Evolutionary conservation across 139 green algal species (phyloP).

Genomic region (Raphidocelis subcapitata): DNA sequence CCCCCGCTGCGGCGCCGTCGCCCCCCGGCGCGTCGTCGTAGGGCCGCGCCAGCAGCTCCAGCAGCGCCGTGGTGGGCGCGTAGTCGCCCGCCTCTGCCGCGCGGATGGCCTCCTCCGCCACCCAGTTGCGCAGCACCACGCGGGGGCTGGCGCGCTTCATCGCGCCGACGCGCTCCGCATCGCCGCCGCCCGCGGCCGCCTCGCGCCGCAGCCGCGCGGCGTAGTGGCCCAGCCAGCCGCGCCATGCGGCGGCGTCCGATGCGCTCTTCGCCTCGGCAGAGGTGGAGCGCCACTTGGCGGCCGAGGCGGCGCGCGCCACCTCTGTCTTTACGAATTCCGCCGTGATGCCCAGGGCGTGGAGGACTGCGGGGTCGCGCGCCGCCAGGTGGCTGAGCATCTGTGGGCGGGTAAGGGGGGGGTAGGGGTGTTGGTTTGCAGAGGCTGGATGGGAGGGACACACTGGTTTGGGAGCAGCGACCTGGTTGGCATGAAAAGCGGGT

Average conservation of each 20-base stretch:
- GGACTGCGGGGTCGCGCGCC: slow-evolving; percentile 34
- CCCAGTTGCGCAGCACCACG: slow-evolving; percentile 63
- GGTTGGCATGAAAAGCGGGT: too few relatives aligned
- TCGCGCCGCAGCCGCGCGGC: slow-evolving; percentile 33
- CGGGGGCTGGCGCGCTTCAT: slow-evolving; percentile 59
- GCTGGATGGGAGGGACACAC: too few relatives aligned
- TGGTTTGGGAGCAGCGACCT: too few relatives aligned
- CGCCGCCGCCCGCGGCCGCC: slow-evolving; percentile 3
- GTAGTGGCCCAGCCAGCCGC: slow-evolving; percentile 49
- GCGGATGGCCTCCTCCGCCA: slow-evolving; percentile 54
- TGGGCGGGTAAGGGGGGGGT: too few relatives aligned
- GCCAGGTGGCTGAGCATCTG: slow-evolving; percentile 49
- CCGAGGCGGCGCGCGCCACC: slow-evolving; percentile 15
- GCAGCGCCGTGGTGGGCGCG: slow-evolving; percentile 14
- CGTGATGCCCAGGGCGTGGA: slow-evolving; percentile 45
- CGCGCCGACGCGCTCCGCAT: slow-evolving; percentile 13
- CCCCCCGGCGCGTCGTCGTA: slow-evolving; percentile 31
- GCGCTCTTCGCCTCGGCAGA: slow-evolving; percentile 26
- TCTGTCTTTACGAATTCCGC: slow-evolving; percentile 35
- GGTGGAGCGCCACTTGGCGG: slow-evolving; percentile 5
- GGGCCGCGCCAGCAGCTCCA: slow-evolving; percentile 40
- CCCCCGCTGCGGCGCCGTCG: background rate
- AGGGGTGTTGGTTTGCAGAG: too few relatives aligned
- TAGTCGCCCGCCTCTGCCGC: slow-evolving; percentile 48
- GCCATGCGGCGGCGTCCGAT: slow-evolving; percentile 33